These are phyloP conservation scores for Forsythia viridissima DNA, from an alignment of 257 asterid genomes.

Conservation along the genomic window DNA sequence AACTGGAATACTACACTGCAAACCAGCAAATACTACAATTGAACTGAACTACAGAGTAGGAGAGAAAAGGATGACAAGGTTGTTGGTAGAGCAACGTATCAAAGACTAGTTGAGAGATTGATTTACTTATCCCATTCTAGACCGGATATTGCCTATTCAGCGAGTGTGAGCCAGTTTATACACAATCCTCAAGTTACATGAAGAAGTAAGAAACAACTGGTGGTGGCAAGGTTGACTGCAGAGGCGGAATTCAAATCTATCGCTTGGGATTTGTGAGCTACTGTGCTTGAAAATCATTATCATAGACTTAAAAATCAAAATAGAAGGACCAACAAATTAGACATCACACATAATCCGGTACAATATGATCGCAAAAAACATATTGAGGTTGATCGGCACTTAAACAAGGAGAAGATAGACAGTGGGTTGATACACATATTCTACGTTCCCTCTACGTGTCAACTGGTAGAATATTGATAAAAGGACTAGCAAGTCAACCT, in stretches of 20 bases:
- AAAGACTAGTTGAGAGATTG: neutral
- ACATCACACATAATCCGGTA: neutral
- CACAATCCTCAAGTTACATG: neutral
- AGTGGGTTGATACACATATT: neutral
- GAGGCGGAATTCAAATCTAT: neutral
- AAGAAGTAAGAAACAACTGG: too few species aligned
- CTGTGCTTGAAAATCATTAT: neutral
- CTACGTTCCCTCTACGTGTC: neutral
- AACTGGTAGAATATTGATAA: neutral
- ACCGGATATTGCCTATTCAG: neutral
- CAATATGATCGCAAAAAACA: neutral
- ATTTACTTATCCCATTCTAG: neutral
- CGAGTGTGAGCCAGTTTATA: neutral
- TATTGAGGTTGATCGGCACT: neutral
- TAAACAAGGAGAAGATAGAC: neutral
- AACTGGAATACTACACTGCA: neutral
- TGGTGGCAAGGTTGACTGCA: neutral
- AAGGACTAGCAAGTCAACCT: neutral
- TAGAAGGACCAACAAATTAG: neutral
- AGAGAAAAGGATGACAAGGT: neutral
- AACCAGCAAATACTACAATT: neutral
- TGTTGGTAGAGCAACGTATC: neutral
- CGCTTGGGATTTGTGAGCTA: neutral
- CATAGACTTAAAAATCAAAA: neutral
- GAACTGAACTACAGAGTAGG: neutral